These are phyloP conservation scores for Naganishia liquefaciens DNA, from an alignment of 1,284 basidiomycete genomes.

Conservation along the genomic window DNA sequence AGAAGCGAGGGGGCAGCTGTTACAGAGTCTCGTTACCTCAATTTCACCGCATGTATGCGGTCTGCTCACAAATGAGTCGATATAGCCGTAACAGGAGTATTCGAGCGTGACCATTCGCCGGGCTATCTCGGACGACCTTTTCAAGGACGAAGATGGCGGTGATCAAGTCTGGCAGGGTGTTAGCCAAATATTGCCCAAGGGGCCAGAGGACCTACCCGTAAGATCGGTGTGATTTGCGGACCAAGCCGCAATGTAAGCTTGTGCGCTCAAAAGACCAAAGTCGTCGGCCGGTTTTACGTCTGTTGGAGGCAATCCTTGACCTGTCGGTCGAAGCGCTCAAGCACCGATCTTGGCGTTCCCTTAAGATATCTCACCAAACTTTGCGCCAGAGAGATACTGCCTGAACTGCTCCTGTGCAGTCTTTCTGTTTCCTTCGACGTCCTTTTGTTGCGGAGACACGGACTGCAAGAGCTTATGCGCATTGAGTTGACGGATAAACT, in stretches of 20 bases:
- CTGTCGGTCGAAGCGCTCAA: neutral
- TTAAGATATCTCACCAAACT: constrained; percentile 18
- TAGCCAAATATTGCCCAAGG: neutral
- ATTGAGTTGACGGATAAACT: constrained; percentile 29
- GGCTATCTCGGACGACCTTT: constrained; percentile 26
- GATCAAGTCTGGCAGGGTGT: constrained; percentile 7
- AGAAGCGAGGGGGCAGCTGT: constrained; percentile 30
- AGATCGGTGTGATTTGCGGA: neutral
- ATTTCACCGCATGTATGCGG: too few species aligned
- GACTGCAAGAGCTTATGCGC: constrained; percentile 32
- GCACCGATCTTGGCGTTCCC: too few species aligned
- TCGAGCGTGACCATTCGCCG: constrained; percentile 31
- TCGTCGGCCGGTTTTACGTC: constrained; percentile 35
- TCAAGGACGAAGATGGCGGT: constrained; percentile 26
- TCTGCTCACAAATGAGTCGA: constrained; percentile 27
- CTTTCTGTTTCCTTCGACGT: neutral
- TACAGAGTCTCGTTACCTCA: neutral
- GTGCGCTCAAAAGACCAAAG: constrained; percentile 32
- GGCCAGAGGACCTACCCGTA: constrained; percentile 2
- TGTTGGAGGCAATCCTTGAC: constrained; percentile 28
- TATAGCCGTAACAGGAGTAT: constrained; percentile 32
- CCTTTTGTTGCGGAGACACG: neutral
- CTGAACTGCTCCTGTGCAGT: constrained; percentile 12
- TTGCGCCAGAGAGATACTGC: constrained; percentile 27
- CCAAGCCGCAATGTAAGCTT: constrained; percentile 26